Conservation (phyloP, 352 stramenopile genomes). For the Globisporangium viniferum region DNA sequence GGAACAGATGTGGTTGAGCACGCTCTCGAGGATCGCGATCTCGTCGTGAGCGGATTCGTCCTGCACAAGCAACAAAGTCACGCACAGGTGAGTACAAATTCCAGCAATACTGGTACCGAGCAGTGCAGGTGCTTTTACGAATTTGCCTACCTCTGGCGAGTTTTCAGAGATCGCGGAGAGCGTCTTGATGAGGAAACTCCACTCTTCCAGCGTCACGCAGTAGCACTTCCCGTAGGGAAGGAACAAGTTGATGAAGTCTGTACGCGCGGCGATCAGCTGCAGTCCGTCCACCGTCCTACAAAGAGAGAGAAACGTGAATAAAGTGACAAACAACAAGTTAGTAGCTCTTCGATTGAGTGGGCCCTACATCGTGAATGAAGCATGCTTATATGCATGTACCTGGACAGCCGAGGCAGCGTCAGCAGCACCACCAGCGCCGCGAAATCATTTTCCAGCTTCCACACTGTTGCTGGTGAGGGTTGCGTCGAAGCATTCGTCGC, state of each 20-base stretch:
- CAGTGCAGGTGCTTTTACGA: not conserved
- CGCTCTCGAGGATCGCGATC: conserved; percentile 46
- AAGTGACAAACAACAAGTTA: not conserved
- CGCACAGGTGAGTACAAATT: not conserved
- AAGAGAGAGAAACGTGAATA: not conserved
- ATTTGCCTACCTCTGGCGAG: conserved; percentile 27
- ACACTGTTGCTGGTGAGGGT: conserved; percentile 10
- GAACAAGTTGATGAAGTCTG: conserved; percentile 58
- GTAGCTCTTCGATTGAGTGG: not conserved
- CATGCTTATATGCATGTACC: conserved; percentile 27
- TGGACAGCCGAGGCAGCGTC: conserved; percentile 46
- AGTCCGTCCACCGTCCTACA: conserved; percentile 53
- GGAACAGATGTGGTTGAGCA: conserved; percentile 66
- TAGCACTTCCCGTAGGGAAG: conserved; percentile 72
- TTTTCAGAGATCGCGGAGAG: conserved; percentile 45
- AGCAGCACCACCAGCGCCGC: conserved; percentile 63
- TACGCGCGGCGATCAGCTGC: conserved; percentile 46
- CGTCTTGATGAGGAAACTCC: conserved; percentile 68
- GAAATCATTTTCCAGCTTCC: conserved; percentile 55
- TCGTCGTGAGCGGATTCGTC: conserved; percentile 24
- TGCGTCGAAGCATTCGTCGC: conserved; percentile 1
- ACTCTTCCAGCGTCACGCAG: conserved; percentile 70
- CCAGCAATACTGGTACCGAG: not conserved
- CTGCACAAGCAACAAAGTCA: not conserved
- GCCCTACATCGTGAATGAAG: not conserved